Base-by-base conservation (phyloP, 2,329 filamentous ascomycete genomes). In the Penicillium sp. region DNA sequence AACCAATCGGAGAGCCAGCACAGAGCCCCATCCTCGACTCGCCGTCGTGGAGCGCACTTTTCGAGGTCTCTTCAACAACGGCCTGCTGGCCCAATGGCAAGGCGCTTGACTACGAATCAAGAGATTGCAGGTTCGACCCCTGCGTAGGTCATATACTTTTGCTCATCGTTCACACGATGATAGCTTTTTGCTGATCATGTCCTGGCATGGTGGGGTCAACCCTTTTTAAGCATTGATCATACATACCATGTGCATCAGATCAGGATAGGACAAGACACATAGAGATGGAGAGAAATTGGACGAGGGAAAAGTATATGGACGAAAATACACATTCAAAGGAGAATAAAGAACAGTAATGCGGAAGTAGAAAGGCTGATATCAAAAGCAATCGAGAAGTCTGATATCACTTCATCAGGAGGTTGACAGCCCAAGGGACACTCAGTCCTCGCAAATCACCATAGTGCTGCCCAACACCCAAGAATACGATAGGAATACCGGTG, bases 401-500 rank as follows among this genome's bases (percentile, higher is more conserved):
- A n/a, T n/a, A 59, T 75, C 68, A 80, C 60, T 78, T 85, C 86
- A 88, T 88, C 69, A 89, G 74, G 72, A 88, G 78, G 63, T 81
- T 81, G 56, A 87, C 86, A 33, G 86, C 86, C 82, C 86, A 88
- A 19, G 83, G 81, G n/a, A 89, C 86, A 72, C 87, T 89, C 68
- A 89, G 72, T 26, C 85, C 86, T 70, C 87, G 82, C 70, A 89
- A 70, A 77, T 89, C 87, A 30, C 85, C 86, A 73, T 89, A 89
- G 75, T 89, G 87, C 78, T 89, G 87, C 4, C 87, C 87, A 42
- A 88, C 85, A 2, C 89, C 95, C 68, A 99, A 85, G 75, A 99
- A 99, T 12, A 98, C 85, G 22, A 99, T 93, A 0, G 96, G 96
- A 50, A 99, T 96, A 30, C 94, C 92, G 3, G 96, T 99, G 3